Evolutionary conservation across 169 alveolate species (phyloP), one percentile per base, ranked within the genome.

Genomic region (Plasmodium yoelii): DNA sequence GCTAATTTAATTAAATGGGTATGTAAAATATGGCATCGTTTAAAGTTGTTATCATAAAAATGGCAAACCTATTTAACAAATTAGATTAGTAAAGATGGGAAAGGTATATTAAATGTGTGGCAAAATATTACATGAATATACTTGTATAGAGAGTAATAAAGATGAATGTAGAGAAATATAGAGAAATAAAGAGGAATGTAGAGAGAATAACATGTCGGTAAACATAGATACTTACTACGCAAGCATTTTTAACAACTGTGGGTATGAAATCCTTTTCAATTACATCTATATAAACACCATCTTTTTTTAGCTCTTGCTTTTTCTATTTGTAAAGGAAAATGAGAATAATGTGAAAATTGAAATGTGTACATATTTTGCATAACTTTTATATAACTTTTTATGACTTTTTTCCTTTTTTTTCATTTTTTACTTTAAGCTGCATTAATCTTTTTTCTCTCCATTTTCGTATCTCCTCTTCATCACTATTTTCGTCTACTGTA

Each of bases 401-500:
- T 65, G 13, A 5, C 5, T 34, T 44, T 8, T 53, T 55, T 55
- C 10, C 46, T 8, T 69, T 26, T 55, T 53, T 18, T 68, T 2
- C 42, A 46, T 55, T 19, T 53, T 44, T 68, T 65, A 80, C 90
- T 53, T 80, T 80, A 63, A 80, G 73, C 22, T 80, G 75, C 46
- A 59, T 80, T 3, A 80, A 51, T 65, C 82, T 55, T 70, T 80
- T 80, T 57, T 80, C 82, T 51, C 82, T 49, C 82, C 82, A 65
- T 67, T 80, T 80, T 18, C 90, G 24, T 22, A 65, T 80, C 68
- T 80, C 82, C 65, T 80, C 90, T 26, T 80, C 90, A 59, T 80
- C 90, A 59, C 90, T 80, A 70, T 65, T 80, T 80, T 80, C 90
- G 49, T 64, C 80, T 80, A 46, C 80, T 65, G 49, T 13, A 80